Conservation (phyloP, 495 filamentous ascomycete species). For the Symbiotaphrina buchneri region DNA sequence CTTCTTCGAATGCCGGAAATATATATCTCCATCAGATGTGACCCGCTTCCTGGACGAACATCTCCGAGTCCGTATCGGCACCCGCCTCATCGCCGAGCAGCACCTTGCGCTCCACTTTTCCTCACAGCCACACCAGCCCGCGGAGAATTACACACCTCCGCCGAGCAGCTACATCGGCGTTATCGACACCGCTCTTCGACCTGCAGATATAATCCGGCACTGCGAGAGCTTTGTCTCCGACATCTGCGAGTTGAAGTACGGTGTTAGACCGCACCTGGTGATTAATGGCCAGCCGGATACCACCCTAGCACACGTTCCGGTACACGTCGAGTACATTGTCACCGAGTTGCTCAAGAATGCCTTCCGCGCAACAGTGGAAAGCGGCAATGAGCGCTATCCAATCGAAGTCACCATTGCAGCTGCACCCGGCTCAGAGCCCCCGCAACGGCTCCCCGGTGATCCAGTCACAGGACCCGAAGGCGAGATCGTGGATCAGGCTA, state of each 20-base stretch:
- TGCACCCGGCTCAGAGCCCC: slow-evolving; percentile 45
- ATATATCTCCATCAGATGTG: slow-evolving; percentile 58
- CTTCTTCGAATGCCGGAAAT: slow-evolving; percentile 77
- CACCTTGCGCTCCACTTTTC: slow-evolving; percentile 86
- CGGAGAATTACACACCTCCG: slow-evolving; percentile 5
- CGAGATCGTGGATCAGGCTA: too few relatives aligned
- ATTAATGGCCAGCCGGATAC: slow-evolving; percentile 69
- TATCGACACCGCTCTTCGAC: slow-evolving; percentile 78
- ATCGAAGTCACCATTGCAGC: slow-evolving; percentile 85
- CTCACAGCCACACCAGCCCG: slow-evolving; percentile 33
- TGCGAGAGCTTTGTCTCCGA: slow-evolving; percentile 84
- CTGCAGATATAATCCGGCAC: slow-evolving; percentile 50
- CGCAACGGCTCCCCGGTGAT: too few relatives aligned
- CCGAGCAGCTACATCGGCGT: slow-evolving; percentile 71
- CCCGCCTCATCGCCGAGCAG: slow-evolving; percentile 84
- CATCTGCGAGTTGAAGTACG: slow-evolving; percentile 91
- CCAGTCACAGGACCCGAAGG: too few relatives aligned
- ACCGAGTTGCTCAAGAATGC: slow-evolving; percentile 94
- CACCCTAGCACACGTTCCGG: slow-evolving; percentile 74
- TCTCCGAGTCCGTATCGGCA: slow-evolving; percentile 82
- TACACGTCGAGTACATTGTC: slow-evolving; percentile 90
- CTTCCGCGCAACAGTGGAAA: slow-evolving; percentile 80
- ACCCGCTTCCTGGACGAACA: slow-evolving; percentile 87
- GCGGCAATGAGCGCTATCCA: slow-evolving; percentile 47
- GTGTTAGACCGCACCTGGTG: slow-evolving; percentile 56